A percentile compares a stretch with the other conserved stretches of the same genome.
These are phyloP conservation scores for Aspergillus carlsbadensis DNA, from an alignment of 495 filamentous ascomycete genomes.

Conservation along the genomic window DNA sequence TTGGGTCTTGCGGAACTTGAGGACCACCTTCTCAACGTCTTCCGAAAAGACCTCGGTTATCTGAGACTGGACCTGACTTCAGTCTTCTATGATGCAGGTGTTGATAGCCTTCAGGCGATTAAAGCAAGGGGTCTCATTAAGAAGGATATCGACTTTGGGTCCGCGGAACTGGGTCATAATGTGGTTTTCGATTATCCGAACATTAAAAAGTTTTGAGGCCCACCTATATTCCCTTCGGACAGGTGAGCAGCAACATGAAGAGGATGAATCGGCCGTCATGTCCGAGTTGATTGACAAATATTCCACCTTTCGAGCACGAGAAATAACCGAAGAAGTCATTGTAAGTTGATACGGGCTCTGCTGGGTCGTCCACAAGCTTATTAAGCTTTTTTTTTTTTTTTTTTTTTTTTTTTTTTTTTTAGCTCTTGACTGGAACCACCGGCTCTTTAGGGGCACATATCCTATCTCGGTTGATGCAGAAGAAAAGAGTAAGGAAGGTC, in stretches of 20 bases:
- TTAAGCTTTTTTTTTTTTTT: too few relatives aligned
- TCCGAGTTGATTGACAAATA: constrained; percentile 38
- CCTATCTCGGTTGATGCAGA: constrained; percentile 40
- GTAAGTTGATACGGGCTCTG: background rate
- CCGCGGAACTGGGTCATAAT: constrained; percentile 36
- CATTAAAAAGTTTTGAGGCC: constrained; percentile 31
- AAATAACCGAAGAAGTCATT: constrained; percentile 5
- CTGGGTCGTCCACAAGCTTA: constrained; percentile 6
- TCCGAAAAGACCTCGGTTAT: constrained; percentile 25
- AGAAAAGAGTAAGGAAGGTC: constrained; percentile 37
- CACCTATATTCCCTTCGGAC: constrained; percentile 26
- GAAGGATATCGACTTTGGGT: constrained; percentile 33
- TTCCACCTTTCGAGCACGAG: constrained; percentile 18
- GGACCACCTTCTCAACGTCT: constrained; percentile 25
- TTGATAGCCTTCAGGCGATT: constrained; percentile 56
- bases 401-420: too few relatives aligned
- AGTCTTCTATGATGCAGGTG: constrained; percentile 52
- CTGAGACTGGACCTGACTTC: constrained; percentile 22
- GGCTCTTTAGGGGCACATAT: constrained; percentile 61
- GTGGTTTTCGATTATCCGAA: constrained; percentile 46
- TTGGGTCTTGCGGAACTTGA: constrained; percentile 24
- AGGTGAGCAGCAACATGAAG: constrained; percentile 23
- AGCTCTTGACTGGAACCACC: constrained; percentile 58
- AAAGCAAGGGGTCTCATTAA: constrained; percentile 45
- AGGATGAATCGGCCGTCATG: constrained; percentile 30